These are phyloP conservation scores for Drechslerella dactyloides DNA, from an alignment of 2,329 filamentous ascomycete species.

Conservation along the genomic window DNA sequence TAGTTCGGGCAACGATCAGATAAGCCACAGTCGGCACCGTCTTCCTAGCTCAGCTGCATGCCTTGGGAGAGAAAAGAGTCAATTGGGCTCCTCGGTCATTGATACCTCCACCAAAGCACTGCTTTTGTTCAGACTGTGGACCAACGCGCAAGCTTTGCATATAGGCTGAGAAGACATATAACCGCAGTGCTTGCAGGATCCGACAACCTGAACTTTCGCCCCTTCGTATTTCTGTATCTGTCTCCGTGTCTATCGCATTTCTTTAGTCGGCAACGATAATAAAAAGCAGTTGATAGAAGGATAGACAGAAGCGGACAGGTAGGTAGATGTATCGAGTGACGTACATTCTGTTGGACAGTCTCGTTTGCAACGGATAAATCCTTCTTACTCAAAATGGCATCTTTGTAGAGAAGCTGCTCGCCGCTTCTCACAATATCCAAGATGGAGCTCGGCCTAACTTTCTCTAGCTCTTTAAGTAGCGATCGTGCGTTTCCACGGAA, in stretches of 20 bases:
- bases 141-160: slow-evolving; percentile 89
- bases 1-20: background rate
- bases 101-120: slow-evolving; percentile 18
- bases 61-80: background rate
- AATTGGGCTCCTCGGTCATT: background rate
- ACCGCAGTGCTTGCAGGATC: slow-evolving; percentile 83
- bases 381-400: slow-evolving; percentile 63
- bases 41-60: background rate
- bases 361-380: background rate
- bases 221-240: slow-evolving; percentile 54
- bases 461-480: slow-evolving; percentile 93
- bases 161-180: slow-evolving; percentile 94
- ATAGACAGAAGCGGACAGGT: too few species aligned
- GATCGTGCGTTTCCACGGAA: slow-evolving; percentile 90
- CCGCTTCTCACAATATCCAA: slow-evolving; percentile 92
- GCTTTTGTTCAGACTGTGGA: slow-evolving; percentile 84
- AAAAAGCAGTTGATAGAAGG: too few species aligned
- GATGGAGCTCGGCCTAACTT: slow-evolving; percentile 90
- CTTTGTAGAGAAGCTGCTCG: slow-evolving; percentile 92
- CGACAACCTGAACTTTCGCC: slow-evolving; percentile 65
- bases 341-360: slow-evolving; percentile 30
- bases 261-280: too few species aligned
- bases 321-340: too few species aligned
- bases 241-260: slow-evolving; percentile 52
- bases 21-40: background rate